Base-by-base conservation (phyloP, 1,284 basidiomycete species). In the Schizophyllum amplum region DNA sequence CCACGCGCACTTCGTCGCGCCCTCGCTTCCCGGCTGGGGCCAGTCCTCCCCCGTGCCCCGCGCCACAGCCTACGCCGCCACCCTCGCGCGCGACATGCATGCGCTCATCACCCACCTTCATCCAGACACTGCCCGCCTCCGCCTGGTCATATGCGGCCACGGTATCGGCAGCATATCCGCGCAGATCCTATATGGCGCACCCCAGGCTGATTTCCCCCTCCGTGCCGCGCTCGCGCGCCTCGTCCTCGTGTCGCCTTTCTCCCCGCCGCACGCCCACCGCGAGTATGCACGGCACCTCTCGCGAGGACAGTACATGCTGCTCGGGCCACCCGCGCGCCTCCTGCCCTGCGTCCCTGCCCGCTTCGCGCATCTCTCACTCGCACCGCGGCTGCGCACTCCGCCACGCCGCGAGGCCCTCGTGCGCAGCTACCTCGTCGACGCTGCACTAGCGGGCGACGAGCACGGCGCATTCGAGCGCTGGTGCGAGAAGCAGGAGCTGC, bases 21-120 rank as follows among this genome's bases (percentile, higher is more conserved):
- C 79, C 0, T 78, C 81, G 4, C 73, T 83, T 21, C 76, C 80
- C 9, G 82, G 81, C 3, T 83, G 81, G 79, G 75, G 80, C 1
- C 70, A 71, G 50, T 77, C 82, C 1, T 80, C 81, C 0, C 72
- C 78, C 1, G 66, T 73, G 0, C 63, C 64, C 4, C 58, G 68
- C 4, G 59, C 69, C 5, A 63, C 64, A 0, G 60, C 72, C 1
- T 83, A 77, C 62, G 62, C 74, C 52, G 64, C 70, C n/a, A 72
- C 71, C n/a, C 68, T 84, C 56, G 70, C 72, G 22, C 60, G 68
- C 47, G 80, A 81, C 61, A 74, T 78, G 57, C 72, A 73, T 1
- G 67, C 72, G 6, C 69, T 85, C 46, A 71, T 85, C 53, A 68
- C 71, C 22, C 75, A 80, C 62, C 71, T 82, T 22, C 80, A 83